Evolutionary conservation across 2,329 filamentous ascomycete species (phyloP).

Genomic region (Cordyceps cicadae): DNA sequence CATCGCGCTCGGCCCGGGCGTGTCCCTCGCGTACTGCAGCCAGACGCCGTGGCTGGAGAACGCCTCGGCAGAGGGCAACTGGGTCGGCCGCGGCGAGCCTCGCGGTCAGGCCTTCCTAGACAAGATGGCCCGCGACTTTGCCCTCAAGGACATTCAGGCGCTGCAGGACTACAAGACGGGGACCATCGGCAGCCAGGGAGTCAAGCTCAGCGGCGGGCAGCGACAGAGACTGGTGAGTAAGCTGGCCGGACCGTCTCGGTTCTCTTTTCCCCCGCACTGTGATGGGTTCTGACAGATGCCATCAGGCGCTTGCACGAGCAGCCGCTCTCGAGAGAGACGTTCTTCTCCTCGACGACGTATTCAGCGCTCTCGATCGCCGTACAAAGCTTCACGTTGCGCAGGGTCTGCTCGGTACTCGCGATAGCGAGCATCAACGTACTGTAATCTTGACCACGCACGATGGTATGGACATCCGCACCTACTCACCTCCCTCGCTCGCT

Average conservation of each 20-base stretch:
- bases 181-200: background rate
- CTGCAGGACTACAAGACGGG: constrained; percentile 2
- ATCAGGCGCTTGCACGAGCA: background rate
- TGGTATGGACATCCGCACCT: background rate
- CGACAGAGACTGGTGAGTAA: constrained; percentile 1
- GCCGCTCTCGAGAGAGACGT: background rate
- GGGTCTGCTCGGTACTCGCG: background rate
- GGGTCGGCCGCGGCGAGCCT: background rate
- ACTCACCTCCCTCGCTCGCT: background rate
- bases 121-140: background rate
- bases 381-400: background rate
- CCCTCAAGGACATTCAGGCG: background rate
- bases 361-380: background rate
- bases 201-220: constrained; percentile 6
- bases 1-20: background rate
- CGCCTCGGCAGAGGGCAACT: constrained; percentile 1
- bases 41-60: constrained; percentile 5
- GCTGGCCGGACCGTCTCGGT: too few relatives aligned
- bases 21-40: background rate
- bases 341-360: background rate
- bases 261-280: too few relatives aligned
- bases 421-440: background rate
- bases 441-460: background rate
- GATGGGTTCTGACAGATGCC: background rate
- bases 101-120: background rate